Evolutionary conservation across 169 alveolate species (phyloP), one percentile per base, ranked within the genome.

Genomic region (Eimeria praecox): DNA sequence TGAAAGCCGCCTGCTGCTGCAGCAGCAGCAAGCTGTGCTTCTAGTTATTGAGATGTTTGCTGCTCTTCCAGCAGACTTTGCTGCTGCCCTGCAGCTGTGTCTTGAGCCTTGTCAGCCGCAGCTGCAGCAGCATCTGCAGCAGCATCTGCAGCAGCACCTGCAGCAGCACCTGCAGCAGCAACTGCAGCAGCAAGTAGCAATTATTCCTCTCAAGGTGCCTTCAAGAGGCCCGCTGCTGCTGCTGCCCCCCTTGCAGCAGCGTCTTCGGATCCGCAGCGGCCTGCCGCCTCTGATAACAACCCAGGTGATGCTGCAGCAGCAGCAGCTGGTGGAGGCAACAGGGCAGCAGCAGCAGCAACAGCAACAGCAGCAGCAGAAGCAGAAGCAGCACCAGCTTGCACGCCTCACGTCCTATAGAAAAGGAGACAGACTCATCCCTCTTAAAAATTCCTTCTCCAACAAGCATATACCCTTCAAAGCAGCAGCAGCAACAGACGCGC

Each of bases 231-330:
- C 49, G 33, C n/a, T 85, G 78, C 54, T 85, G 92, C 92, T n/a
- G 59, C 75, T 85, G 40, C 92, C 92, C 1, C 77, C 78, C 35
- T 62, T 56, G 56, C 92, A 85, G 92, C 54, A 52, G 44, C 54
- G 78, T 30, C 56, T 85, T 35, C 77, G 92, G n/a, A 40, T 35
- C 56, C 92, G 92, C 49, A 42, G 42, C 33, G 64, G 71, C 49
- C 62, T 64, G 86, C 94, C 85, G 42, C 94, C 85, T 0, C 94
- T 88, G 62, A 10, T 88, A 0, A 22, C 94, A 27, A 64, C 94
- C 71, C 86, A 64, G 54, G 46, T 46, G 42, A 42, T 56, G 59
- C 82, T 88, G 85, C 94, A 88, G 94, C 82, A 62, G 85, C 94
- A 77, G 44, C n/a, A 0, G 35, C n/a, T 0, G 35, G 2, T 62